phyloP scores from a whole-genome alignment of 768 basidiomycete genomes.

The Mycena metata region DNA sequence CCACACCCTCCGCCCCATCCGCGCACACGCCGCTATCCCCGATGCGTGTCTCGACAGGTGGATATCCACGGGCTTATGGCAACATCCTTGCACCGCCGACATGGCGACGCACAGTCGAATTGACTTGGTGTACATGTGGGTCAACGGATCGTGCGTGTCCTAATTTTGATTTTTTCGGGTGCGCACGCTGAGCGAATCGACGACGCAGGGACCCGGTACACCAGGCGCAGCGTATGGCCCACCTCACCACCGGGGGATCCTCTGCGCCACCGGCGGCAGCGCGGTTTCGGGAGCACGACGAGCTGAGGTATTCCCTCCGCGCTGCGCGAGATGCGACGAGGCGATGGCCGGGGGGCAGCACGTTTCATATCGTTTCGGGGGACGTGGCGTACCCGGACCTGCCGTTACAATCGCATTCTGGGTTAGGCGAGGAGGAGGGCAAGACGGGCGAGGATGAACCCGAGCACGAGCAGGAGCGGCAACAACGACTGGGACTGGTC shows the following conservation, averaged over 20 bases:
- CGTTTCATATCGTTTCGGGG: conserved; percentile 51
- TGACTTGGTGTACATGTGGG: conserved; percentile 39
- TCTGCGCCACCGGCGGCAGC: conserved; percentile 19
- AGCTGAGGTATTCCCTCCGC: conserved; percentile 52
- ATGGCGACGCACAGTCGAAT: conserved; percentile 24
- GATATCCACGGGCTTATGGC: conserved; percentile 34
- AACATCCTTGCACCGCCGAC: conserved; percentile 26
- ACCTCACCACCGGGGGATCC: no score
- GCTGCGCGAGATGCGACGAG: conserved; percentile 48
- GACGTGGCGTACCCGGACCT: conserved; percentile 38
- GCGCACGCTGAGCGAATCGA: background rate
- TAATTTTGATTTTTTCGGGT: background rate
- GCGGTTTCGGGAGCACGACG: conserved; percentile 50
- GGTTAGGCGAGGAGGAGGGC: background rate
- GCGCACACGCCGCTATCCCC: conserved; percentile 27
- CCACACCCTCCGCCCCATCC: conserved; percentile 30
- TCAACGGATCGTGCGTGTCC: conserved; percentile 39
- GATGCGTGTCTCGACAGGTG: conserved; percentile 36
- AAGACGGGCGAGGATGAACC: background rate
- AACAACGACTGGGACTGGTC: conserved; percentile 49
- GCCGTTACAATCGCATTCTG: no score
- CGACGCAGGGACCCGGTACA: conserved; percentile 31
- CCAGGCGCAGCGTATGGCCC: conserved; percentile 20
- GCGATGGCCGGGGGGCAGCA: conserved; percentile 40
- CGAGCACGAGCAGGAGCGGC: no score